These are phyloP conservation scores for Aspergillus homomorphus DNA, from an alignment of 495 filamentous ascomycete genomes.

Conservation along the genomic window DNA sequence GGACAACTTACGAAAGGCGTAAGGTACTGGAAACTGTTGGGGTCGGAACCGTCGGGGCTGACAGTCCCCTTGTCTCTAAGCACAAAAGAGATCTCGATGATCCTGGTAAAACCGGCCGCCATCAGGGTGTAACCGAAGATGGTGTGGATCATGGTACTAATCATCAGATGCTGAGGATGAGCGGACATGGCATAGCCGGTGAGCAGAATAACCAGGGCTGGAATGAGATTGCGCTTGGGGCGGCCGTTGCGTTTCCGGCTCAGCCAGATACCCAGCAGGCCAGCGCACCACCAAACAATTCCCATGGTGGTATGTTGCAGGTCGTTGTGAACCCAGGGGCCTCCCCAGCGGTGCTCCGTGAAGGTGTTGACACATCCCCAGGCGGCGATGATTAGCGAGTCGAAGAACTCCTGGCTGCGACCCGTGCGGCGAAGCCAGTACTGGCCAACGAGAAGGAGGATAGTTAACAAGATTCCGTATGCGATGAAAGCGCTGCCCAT, in stretches of 20 bases:
- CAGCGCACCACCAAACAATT: conserved; percentile 94
- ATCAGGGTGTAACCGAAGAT: conserved; percentile 95
- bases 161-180: conserved; percentile 75
- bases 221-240: conserved; percentile 89
- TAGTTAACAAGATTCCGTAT: conserved; percentile 84
- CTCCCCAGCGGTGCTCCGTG: conserved; percentile 94
- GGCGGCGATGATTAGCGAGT: conserved; percentile 81
- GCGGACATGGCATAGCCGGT: conserved; percentile 95
- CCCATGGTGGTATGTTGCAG: conserved; percentile 98
- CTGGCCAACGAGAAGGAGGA: conserved; percentile 85
- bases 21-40: conserved; percentile 89
- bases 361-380: conserved; percentile 99
- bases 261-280: conserved; percentile 88
- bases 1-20: conserved; percentile 74
- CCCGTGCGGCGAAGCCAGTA: conserved; percentile 80
- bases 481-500: conserved; percentile 97
- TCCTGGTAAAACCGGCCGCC: conserved; percentile 76
- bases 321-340: conserved; percentile 87
- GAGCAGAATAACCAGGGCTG: conserved; percentile 81
- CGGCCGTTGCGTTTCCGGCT: conserved; percentile 76
- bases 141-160: conserved; percentile 87
- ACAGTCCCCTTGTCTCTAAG: conserved; percentile 65
- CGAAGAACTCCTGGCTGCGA: conserved; percentile 95
- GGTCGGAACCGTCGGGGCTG: conserved; percentile 56
- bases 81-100: conserved; percentile 90